phyloP scores from a whole-genome alignment of 2,329 filamentous ascomycete species.

The Arthroderma sp. region DNA sequence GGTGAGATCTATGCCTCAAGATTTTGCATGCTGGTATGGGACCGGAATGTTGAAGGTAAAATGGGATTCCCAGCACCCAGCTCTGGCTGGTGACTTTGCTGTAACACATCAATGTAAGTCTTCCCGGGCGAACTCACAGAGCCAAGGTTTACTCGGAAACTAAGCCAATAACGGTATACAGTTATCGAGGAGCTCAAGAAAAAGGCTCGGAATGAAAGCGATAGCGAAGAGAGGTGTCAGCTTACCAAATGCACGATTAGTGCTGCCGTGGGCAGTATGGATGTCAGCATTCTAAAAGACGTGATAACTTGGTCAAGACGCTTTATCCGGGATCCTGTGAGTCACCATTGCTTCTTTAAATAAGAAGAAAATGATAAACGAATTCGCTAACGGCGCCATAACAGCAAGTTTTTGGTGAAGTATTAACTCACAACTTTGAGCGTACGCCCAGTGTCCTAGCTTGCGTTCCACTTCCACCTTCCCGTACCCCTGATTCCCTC shows the following conservation, averaged over 20 bases:
- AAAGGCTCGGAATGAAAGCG: constrained; percentile 2
- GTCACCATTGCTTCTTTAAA: not conserved
- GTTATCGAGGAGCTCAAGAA: constrained; percentile 4
- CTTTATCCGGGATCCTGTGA: constrained; percentile 9
- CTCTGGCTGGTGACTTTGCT: not conserved
- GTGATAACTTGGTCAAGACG: constrained; percentile 5
- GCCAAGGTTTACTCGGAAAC: not conserved
- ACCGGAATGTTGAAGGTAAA: constrained; percentile 1
- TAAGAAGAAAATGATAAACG: no score
- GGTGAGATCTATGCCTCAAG: not conserved
- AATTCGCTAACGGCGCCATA: no score
- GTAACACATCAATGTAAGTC: constrained; percentile 1
- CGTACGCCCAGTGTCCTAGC: constrained; percentile 1
- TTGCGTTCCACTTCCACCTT: not conserved
- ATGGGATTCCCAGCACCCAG: constrained; percentile 2
- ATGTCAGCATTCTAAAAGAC: constrained; percentile 2
- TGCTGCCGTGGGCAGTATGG: constrained; percentile 1
- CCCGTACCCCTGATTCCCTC: constrained; percentile 3
- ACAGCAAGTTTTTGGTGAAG: no score
- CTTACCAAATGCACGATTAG: constrained; percentile 1
- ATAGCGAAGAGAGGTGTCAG: not conserved
- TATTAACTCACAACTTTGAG: no score
- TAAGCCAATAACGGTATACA: not conserved
- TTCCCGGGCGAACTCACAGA: not conserved
- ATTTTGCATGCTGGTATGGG: not conserved